phyloP scores from a whole-genome alignment of 805 yeast species.

The Wickerhamomyces bisporus region DNA sequence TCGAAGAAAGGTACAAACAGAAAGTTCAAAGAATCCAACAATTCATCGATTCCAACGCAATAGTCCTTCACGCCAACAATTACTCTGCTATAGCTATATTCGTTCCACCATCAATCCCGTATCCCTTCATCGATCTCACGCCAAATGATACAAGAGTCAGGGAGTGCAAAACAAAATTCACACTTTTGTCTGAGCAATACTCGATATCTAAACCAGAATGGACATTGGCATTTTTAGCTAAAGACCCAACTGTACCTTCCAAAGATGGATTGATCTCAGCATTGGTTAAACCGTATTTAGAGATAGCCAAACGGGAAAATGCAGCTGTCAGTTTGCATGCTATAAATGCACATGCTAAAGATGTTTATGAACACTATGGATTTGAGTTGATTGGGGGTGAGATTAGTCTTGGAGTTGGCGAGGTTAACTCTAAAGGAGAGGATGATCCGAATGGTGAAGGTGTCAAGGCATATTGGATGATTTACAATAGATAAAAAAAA shows the following conservation, averaged over 20 bases:
- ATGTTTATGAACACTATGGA: background rate
- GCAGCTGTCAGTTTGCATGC: background rate
- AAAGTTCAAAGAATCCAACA: background rate
- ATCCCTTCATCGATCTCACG: background rate
- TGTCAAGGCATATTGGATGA: background rate
- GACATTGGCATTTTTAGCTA: background rate
- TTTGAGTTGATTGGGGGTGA: background rate
- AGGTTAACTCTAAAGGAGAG: background rate
- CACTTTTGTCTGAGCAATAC: background rate
- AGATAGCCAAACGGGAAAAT: background rate
- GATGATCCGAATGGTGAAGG: background rate
- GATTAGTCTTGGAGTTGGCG: background rate
- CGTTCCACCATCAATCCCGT: background rate
- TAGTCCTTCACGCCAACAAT: background rate
- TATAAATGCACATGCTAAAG: background rate
- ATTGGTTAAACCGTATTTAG: background rate
- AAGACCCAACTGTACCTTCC: background rate
- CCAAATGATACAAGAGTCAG: background rate
- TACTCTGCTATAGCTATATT: background rate
- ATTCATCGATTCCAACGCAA: background rate
- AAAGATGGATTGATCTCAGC: background rate
- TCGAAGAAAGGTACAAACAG: background rate
- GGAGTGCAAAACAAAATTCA: background rate
- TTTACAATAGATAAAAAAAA: too few species aligned
- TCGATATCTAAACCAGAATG: background rate